Evolutionary conservation across 1,139 yeast species (phyloP), one percentile per base, ranked within the genome.

Genomic region (Arxiozyma slooffiae): DNA sequence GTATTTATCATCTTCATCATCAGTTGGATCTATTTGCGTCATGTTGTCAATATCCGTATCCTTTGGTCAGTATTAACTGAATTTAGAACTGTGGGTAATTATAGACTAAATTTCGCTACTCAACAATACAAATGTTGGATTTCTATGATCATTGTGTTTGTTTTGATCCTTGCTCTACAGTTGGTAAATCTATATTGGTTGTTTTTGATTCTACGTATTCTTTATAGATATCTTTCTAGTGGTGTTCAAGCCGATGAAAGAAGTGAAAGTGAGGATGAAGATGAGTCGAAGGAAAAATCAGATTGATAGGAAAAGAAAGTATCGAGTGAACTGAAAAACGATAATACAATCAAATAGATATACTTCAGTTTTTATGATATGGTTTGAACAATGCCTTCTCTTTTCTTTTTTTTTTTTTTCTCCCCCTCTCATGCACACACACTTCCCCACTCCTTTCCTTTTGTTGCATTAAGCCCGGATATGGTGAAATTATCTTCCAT

Each of bases 41-140:
- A 92, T 66, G 87, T 80, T 67, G 69, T 89, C 57, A 92, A 90
- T 68, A 63, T 90, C 55, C 78, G 73, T 61, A 85, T 92, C 55
- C 75, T 92, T 59, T 87, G 87, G 85, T 89, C 97, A 1, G 83
- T 92, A 37, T 72, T 85, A 50, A 89, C 97, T 24, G 95, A 89
- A 67, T 92, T 86, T 70, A 77, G 75, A 57, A 79, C 94, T 2
- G 88, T 87, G 38, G 97, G 97, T 46, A 82, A 82, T 54, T 89
- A 76, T 71, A 77, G 77, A 51, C 75, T 94, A 60, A 81, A 88
- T 71, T 92, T 90, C 82, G 87, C 77, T n/a, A 82, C 94, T 36
- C 92, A 89, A 67, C 96, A 90, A 68, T 92, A 90, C 74, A 92
- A 94, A 70, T 92, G 97, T 71, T 88, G 87, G 83, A 86, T 94